Conservation (phyloP, 345 rosid species). For the Stellera chamaejasme region DNA sequence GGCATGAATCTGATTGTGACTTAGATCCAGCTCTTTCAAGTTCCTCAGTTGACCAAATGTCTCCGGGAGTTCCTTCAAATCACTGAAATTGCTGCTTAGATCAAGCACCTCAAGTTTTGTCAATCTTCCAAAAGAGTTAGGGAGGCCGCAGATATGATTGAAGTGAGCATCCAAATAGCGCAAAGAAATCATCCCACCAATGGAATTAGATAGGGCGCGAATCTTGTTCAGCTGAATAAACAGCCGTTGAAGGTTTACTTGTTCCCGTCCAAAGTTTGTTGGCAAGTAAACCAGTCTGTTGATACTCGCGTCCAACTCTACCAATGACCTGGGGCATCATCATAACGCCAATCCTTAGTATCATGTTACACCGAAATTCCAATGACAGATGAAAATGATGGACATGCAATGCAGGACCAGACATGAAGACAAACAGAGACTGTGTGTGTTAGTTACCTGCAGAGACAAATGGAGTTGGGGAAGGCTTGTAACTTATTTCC, state of each 20-base stretch:
- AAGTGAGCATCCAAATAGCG: slow-evolving; percentile 71
- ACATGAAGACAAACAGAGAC: neutral
- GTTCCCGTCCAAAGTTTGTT: slow-evolving; percentile 69
- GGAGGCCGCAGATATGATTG: slow-evolving; percentile 67
- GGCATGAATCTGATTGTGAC: slow-evolving; percentile 84
- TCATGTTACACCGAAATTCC: neutral
- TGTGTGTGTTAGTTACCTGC: slow-evolving; percentile 32
- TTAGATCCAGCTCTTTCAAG: slow-evolving; percentile 79
- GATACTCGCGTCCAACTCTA: slow-evolving; percentile 78
- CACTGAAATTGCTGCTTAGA: slow-evolving; percentile 70
- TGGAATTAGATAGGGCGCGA: slow-evolving; percentile 58
- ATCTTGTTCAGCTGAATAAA: slow-evolving; percentile 68
- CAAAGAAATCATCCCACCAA: slow-evolving; percentile 65
- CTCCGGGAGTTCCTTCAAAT: slow-evolving; percentile 66
- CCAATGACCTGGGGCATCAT: slow-evolving; percentile 40
- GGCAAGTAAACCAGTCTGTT: slow-evolving; percentile 72
- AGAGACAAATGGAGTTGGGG: slow-evolving; percentile 67
- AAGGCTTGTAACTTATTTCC: slow-evolving; percentile 70
- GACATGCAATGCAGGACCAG: neutral
- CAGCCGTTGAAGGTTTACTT: slow-evolving; percentile 52
- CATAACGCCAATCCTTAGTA: neutral
- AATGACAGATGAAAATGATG: too few species aligned
- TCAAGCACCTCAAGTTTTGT: slow-evolving; percentile 66
- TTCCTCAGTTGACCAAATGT: slow-evolving; percentile 65
- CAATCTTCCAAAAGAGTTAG: slow-evolving; percentile 50